A percentile compares a stretch with the other conserved stretches of the same genome.
Conservation (phyloP, 2,329 filamentous ascomycete species). For the Teratosphaeria nubilosa region DNA sequence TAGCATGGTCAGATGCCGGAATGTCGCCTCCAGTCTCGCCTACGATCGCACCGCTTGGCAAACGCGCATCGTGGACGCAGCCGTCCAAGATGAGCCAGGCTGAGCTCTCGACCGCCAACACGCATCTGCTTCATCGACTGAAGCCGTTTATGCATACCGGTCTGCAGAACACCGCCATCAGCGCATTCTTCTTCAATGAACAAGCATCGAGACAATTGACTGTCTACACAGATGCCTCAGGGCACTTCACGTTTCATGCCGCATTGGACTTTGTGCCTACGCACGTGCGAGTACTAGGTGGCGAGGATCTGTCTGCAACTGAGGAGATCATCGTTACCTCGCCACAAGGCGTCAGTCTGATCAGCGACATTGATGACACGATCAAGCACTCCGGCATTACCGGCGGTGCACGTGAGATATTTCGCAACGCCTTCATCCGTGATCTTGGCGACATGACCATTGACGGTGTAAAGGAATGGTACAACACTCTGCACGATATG, state of each 20-base stretch:
- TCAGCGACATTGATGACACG: constrained; percentile 96
- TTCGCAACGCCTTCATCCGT: constrained; percentile 88
- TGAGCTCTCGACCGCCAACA: constrained; percentile 71
- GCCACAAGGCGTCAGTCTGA: constrained; percentile 72
- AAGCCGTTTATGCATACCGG: constrained; percentile 85
- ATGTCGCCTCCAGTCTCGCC: constrained; percentile 3
- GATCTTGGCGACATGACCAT: constrained; percentile 73
- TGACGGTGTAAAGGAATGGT: constrained; percentile 85
- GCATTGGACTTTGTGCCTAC: constrained; percentile 84
- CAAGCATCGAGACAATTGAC: constrained; percentile 71
- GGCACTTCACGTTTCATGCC: constrained; percentile 74
- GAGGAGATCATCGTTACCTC: constrained; percentile 70
- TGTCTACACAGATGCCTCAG: constrained; percentile 74
- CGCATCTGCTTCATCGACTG: constrained; percentile 76
- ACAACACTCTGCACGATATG: constrained; percentile 62
- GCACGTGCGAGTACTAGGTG: constrained; percentile 76
- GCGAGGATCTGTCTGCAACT: constrained; percentile 71
- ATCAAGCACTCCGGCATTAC: constrained; percentile 91
- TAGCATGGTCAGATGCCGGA: constrained; percentile 16
- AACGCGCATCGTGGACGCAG: constrained; percentile 40
- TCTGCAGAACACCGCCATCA: constrained; percentile 66
- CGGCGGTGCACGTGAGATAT: constrained; percentile 82
- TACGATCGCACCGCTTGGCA: constrained; percentile 30
- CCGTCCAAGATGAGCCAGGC: constrained; percentile 59
- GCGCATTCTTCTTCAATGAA: constrained; percentile 91